Conservation (phyloP, 2,329 filamentous ascomycete genomes). For the Xylaria sp. region DNA sequence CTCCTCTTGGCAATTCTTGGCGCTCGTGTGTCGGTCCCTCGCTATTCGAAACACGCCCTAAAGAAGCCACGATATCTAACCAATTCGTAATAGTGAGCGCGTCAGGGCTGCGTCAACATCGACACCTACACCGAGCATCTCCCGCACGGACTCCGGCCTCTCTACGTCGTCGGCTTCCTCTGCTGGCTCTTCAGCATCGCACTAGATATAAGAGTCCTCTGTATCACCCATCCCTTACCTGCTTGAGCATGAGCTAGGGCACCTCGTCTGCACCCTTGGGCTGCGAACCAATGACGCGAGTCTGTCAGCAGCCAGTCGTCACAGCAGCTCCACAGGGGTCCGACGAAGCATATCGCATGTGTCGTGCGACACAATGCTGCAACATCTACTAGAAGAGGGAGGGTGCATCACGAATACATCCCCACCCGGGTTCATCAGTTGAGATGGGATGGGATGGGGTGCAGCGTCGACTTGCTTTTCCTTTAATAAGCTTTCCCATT, state of each 20-base stretch:
- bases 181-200: constrained; percentile 35
- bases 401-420: constrained; percentile 3
- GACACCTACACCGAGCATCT: constrained; percentile 40
- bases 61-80: constrained; percentile 30
- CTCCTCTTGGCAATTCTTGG: constrained; percentile 9
- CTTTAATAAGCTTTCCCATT: constrained; percentile 10
- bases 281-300: constrained; percentile 16
- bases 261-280: constrained; percentile 3
- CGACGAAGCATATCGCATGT: constrained; percentile 41
- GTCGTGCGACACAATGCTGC: constrained; percentile 37
- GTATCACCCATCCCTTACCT: neutral
- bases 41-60: too few relatives aligned
- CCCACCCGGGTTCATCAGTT: neutral
- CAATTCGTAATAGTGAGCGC: constrained; percentile 39
- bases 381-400: constrained; percentile 6
- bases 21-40: neutral
- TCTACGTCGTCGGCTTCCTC: constrained; percentile 44
- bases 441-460: constrained; percentile 2
- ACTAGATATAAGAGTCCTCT: constrained; percentile 35
- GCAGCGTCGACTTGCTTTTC: neutral
- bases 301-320: constrained; percentile 8
- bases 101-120: constrained; percentile 17
- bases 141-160: constrained; percentile 45
- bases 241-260: neutral
- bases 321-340: constrained; percentile 37